These are phyloP conservation scores for Diaporthe nobilis DNA, from an alignment of 2,329 filamentous ascomycete genomes.

Conservation along the genomic window DNA sequence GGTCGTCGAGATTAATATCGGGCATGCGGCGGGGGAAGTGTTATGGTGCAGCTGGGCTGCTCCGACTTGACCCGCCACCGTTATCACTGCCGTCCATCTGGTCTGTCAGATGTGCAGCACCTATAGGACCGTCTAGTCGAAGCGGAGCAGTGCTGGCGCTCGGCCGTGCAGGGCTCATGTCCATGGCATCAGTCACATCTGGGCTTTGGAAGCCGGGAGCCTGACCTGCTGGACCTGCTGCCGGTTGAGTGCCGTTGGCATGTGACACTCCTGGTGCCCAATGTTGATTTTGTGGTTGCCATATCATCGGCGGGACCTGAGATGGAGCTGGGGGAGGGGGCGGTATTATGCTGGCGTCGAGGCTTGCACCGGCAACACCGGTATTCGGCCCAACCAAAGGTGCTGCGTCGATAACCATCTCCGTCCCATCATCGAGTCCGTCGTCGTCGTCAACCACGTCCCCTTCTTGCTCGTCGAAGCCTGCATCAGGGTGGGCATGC, in stretches of 20 bases:
- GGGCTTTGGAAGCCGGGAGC: slow-evolving; percentile 11
- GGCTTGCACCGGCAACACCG: slow-evolving; percentile 26
- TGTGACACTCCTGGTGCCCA: slow-evolving; percentile 33
- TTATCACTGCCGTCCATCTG: slow-evolving; percentile 30
- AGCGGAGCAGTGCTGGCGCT: slow-evolving; percentile 38
- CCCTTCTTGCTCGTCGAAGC: slow-evolving; percentile 55
- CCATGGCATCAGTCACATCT: slow-evolving; percentile 38
- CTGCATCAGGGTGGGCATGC: slow-evolving; percentile 48
- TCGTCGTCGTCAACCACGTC: slow-evolving; percentile 53
- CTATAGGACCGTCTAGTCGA: slow-evolving; percentile 27
- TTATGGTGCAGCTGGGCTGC: slow-evolving; percentile 34
- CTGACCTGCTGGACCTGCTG: not conserved
- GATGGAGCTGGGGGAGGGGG: slow-evolving; percentile 39
- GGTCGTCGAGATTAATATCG: not conserved
- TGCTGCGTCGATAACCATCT: slow-evolving; percentile 50
- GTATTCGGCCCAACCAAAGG: slow-evolving; percentile 34
- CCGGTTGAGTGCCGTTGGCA: slow-evolving; percentile 23
- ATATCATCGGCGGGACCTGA: slow-evolving; percentile 20
- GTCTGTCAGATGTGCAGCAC: slow-evolving; percentile 3
- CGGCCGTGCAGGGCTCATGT: slow-evolving; percentile 29
- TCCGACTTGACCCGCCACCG: slow-evolving; percentile 36
- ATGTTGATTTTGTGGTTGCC: slow-evolving; percentile 34
- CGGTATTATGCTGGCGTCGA: slow-evolving; percentile 39
- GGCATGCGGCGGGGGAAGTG: not conserved
- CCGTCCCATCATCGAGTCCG: slow-evolving; percentile 48